Base-by-base conservation (phyloP, 2,329 filamentous ascomycete genomes). In the Clarireedia sp. region DNA sequence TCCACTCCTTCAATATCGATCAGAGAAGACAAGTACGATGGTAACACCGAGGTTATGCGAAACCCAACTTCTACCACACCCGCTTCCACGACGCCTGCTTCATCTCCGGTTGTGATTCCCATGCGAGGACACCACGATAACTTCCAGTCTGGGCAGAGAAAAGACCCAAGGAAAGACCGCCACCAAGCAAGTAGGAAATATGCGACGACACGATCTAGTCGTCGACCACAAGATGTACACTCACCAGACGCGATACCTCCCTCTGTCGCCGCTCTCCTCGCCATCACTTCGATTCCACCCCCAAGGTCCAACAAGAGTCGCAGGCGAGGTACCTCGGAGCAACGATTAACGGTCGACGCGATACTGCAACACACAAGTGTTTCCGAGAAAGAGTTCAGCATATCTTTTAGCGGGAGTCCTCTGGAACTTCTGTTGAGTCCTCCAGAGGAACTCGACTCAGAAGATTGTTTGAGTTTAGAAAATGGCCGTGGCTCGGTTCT, bases 391-490 rank as follows among this genome's bases (percentile, higher is more conserved):
- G 77, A 82, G 54, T 69, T 83, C 5, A 81, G 79, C 70, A 55
- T 78, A 56, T 76, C 74, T 6, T 70, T 82, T 43, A 75, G 75
- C 61, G 76, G 73, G 57, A 78, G 74, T 53, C 81, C 81, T 0
- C 66, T 85, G 61, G 81, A 85, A 55, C 68, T 85, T 57, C 72
- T 86, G 5, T 71, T 85, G 5, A 80, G 78, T 33, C 77, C 81
- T 0, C 82, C 81, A 1, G 81, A 84, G n/a, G 78, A 83, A 46
- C 63, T 77, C 23, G 71, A 73, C 43, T 75, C 79, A 33, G 77
- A 81, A 58, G 66, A 69, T 48, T 64, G 66, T 43, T 74, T 73
- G 3, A 61, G 73, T 4, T 79, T 75, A 62, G 80, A 83, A 55
- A 79, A 77, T 66, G 74, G 75, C 36, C 71, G 76, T 21, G 76